Percentiles rank a stretch among this genome's conserved stretches.
phyloP scores from a whole-genome alignment of 805 yeast genomes.

The Schwanniomyces occidentalis region DNA sequence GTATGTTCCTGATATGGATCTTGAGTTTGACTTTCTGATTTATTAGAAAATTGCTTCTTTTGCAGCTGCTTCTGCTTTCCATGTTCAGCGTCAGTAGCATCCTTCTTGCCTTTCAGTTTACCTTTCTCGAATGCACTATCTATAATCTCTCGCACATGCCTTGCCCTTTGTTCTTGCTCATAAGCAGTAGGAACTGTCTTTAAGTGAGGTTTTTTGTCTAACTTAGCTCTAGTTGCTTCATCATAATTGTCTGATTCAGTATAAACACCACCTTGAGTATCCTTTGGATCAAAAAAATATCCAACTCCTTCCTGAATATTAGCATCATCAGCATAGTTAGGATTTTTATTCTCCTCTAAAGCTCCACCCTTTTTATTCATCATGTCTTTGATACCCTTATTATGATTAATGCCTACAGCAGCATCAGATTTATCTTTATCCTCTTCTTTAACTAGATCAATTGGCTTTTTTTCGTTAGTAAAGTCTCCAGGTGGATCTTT shows the following conservation, averaged over 20 bases:
- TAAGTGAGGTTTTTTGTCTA: conserved; percentile 16
- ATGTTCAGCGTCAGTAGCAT: conserved; percentile 4
- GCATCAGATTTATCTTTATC: conserved; percentile 1
- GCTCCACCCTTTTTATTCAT: too few relatives aligned
- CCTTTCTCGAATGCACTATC: conserved; percentile 14
- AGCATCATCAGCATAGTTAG: conserved; percentile 32
- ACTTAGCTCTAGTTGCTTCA: conserved; percentile 27
- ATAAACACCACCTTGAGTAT: conserved; percentile 36
- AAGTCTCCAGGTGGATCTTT: conserved; percentile 33
- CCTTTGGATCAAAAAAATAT: conserved; percentile 33
- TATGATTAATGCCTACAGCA: background rate
- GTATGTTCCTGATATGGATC: conserved; percentile 26
- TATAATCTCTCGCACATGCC: conserved; percentile 16
- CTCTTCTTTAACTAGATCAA: conserved; percentile 18
- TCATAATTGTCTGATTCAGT: conserved; percentile 11
- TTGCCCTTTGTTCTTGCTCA: conserved; percentile 12
- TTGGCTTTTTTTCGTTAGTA: conserved; percentile 32
- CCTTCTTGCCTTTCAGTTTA: conserved; percentile 13
- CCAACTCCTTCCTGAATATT: conserved; percentile 28
- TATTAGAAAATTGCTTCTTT: too few relatives aligned
- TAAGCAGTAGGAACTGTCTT: conserved; percentile 24
- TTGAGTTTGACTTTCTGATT: conserved; percentile 5
- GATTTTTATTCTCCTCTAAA: conserved; percentile 22
- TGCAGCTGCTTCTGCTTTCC: background rate
- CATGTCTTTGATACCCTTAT: too few relatives aligned